Evolutionary conservation across 2,329 filamentous ascomycete species (phyloP).

Genomic region (Conoideocrella luteorostrata): DNA sequence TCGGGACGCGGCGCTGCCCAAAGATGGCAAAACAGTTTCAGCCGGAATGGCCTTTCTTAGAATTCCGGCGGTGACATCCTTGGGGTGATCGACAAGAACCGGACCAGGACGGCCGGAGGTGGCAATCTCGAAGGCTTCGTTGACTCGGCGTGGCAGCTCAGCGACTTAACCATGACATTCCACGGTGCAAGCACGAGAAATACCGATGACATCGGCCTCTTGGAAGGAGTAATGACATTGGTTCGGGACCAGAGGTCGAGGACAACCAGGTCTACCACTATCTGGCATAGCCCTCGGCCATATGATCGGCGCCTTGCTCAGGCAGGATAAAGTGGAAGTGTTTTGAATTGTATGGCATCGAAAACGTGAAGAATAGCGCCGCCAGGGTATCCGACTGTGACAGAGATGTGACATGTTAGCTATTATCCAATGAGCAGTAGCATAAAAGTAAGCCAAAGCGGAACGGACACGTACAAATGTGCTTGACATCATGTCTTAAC

Average conservation of each 20-base stretch:
- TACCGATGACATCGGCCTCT: slow-evolving; percentile 89
- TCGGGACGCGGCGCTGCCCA: slow-evolving; percentile 80
- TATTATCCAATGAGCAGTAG: slow-evolving; percentile 15
- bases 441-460: neutral
- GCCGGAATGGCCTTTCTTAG: slow-evolving; percentile 78
- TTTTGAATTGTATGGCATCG: slow-evolving; percentile 97
- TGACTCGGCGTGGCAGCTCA: slow-evolving; percentile 87
- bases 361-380: slow-evolving; percentile 96
- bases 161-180: slow-evolving; percentile 98
- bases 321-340: slow-evolving; percentile 96
- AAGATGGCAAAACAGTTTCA: slow-evolving; percentile 63
- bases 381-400: slow-evolving; percentile 76
- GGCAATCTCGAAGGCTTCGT: slow-evolving; percentile 97
- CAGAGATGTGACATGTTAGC: slow-evolving; percentile 7
- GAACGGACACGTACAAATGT: slow-evolving; percentile 66
- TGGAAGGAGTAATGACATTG: slow-evolving; percentile 96
- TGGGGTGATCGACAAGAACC: slow-evolving; percentile 91
- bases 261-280: slow-evolving; percentile 89
- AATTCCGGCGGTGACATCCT: slow-evolving; percentile 87
- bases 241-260: slow-evolving; percentile 97
- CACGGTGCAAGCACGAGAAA: slow-evolving; percentile 91
- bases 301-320: slow-evolving; percentile 96
- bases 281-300: slow-evolving; percentile 95
- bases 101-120: slow-evolving; percentile 90
- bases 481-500: slow-evolving; percentile 84